phyloP scores from a whole-genome alignment of 352 stramenopile genomes.

The Vaucheria bursata region DNA sequence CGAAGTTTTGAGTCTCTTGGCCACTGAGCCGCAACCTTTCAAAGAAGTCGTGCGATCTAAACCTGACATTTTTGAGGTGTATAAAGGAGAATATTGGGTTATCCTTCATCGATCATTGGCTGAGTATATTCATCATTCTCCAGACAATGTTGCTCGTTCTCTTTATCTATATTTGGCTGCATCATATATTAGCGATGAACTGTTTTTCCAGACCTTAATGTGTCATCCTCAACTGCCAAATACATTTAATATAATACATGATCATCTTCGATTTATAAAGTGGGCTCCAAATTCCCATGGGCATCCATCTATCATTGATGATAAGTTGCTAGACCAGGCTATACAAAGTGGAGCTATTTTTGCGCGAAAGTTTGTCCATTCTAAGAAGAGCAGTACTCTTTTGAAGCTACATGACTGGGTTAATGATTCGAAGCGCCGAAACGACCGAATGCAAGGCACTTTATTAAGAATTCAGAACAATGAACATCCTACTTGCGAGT shows the following conservation, averaged over 20 bases:
- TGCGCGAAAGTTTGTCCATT: conserved; percentile 30
- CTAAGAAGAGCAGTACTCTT: too few species aligned
- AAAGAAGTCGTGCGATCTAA: conserved; percentile 7
- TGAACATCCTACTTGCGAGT: too few species aligned
- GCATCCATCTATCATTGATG: background rate
- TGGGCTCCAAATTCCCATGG: background rate
- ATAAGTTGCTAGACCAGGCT: background rate
- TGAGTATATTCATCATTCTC: conserved; percentile 16
- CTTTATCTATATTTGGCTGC: conserved; percentile 27
- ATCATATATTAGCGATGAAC: conserved; percentile 27
- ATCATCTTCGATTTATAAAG: background rate
- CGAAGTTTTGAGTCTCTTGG: background rate
- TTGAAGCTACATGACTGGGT: too few species aligned
- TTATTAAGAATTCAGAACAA: too few species aligned
- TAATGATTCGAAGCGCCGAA: too few species aligned
- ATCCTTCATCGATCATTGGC: conserved; percentile 36
- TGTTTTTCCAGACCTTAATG: conserved; percentile 32
- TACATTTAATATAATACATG: background rate
- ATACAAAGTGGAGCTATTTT: conserved; percentile 29
- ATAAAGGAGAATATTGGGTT: conserved; percentile 38
- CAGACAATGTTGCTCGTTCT: conserved; percentile 34
- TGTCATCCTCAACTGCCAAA: conserved; percentile 15
- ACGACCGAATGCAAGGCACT: too few species aligned
- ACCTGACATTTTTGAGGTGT: conserved; percentile 19
- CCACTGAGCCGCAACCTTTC: background rate